Conservation (phyloP, 768 basidiomycete species). For the Chalciporus sphaerocephalus region DNA sequence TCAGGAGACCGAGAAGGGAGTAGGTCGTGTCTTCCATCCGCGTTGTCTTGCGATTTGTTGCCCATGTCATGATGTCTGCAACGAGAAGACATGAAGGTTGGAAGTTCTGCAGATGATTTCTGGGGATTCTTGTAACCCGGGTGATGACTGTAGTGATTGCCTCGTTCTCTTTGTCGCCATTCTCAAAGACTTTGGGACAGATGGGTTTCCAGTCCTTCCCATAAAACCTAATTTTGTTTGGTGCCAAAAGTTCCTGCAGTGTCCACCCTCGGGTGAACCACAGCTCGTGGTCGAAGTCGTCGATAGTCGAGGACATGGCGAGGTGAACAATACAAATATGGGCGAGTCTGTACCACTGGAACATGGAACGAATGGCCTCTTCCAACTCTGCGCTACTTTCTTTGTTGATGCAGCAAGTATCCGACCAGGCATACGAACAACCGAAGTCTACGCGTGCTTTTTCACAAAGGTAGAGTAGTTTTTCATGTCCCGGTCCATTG, state of each 20-base stretch:
- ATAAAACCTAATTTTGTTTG: slow-evolving; percentile 6
- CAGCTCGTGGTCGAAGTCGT: slow-evolving; percentile 9
- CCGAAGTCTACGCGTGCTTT: slow-evolving; percentile 5
- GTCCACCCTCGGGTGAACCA: slow-evolving; percentile 18
- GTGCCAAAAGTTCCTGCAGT: slow-evolving; percentile 15
- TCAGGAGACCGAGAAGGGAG: slow-evolving; percentile 10
- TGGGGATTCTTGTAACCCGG: slow-evolving; percentile 5
- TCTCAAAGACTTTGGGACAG: not conserved
- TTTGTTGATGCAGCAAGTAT: not conserved
- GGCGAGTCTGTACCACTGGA: slow-evolving; percentile 15
- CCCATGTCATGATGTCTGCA: slow-evolving; percentile 11
- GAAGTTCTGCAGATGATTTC: not conserved
- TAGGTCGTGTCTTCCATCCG: slow-evolving; percentile 7
- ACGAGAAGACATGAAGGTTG: slow-evolving; percentile 4
- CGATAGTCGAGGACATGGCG: slow-evolving; percentile 8
- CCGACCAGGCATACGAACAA: slow-evolving; percentile 13
- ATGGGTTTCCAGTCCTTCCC: slow-evolving; percentile 12
- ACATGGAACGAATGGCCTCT: slow-evolving; percentile 14
- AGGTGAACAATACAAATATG: slow-evolving; percentile 17
- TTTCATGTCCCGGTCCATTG: slow-evolving; percentile 8
- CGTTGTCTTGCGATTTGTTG: slow-evolving; percentile 8
- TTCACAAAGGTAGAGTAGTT: slow-evolving; percentile 4
- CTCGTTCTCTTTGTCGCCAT: slow-evolving; percentile 5
- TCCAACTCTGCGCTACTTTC: slow-evolving; percentile 12
- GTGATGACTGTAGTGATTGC: slow-evolving; percentile 2